Percentiles rank a stretch among this genome's conserved stretches.
Evolutionary conservation across 2,329 filamentous ascomycete species (phyloP).

Genomic region (Fusarium sp.): DNA sequence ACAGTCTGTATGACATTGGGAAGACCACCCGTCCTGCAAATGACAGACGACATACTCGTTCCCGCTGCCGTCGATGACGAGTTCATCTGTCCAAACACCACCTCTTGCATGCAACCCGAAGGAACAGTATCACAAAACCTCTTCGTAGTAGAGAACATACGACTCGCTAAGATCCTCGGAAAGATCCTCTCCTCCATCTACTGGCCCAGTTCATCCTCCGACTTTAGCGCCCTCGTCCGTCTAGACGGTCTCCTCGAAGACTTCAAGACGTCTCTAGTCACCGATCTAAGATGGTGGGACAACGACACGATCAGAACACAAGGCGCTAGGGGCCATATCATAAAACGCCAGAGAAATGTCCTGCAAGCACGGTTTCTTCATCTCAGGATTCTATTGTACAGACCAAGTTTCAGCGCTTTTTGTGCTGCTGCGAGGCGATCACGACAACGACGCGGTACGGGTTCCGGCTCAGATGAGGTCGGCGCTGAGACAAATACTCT

Average conservation of each 20-base stretch:
- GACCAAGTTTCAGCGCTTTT: not conserved
- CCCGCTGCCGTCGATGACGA: not conserved
- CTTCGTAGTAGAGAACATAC: not conserved
- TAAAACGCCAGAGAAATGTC: not conserved
- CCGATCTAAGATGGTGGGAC: not conserved
- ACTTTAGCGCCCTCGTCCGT: not conserved
- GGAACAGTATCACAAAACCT: not conserved
- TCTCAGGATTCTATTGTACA: not conserved
- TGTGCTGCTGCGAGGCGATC: not conserved
- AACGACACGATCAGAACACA: not conserved
- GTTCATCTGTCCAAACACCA: fast-evolving
- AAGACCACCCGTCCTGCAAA: not conserved
- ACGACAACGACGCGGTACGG: fast-evolving
- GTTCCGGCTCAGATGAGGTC: fast-evolving
- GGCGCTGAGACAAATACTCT: fast-evolving
- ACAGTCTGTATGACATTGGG: slow-evolving; percentile 3
- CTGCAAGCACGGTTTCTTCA: not conserved
- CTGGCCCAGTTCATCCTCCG: not conserved
- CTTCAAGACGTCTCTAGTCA: fast-evolving
- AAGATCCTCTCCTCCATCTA: not conserved
- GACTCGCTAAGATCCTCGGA: not conserved
- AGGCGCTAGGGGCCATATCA: fast-evolving
- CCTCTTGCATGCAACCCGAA: not conserved
- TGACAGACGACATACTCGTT: not conserved
- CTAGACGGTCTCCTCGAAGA: not conserved